Evolutionary conservation across 192 early-diverging fungal genomes (phyloP).

Genomic region (Mortierella hygrophila): DNA sequence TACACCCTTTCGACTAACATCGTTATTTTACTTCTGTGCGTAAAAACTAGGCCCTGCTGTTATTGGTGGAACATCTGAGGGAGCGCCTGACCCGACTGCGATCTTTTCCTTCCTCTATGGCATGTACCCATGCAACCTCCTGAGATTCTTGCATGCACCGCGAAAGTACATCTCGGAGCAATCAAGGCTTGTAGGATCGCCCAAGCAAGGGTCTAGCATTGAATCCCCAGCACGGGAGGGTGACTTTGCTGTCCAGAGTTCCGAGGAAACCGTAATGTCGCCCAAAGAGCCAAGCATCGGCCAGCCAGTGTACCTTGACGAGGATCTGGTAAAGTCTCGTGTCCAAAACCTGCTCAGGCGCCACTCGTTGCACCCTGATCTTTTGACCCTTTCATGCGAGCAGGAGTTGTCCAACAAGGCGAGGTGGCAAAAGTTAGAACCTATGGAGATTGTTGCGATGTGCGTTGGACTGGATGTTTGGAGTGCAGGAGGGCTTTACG

Average conservation of each 20-base stretch:
- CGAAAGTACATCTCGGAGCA: conserved; percentile 49
- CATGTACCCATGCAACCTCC: conserved; percentile 67
- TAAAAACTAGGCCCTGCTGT: conserved; percentile 21
- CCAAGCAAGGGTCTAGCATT: conserved; percentile 18
- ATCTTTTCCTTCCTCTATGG: conserved; percentile 72
- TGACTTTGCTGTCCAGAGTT: not conserved
- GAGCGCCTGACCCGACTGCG: conserved; percentile 65
- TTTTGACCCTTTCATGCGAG: conserved; percentile 56
- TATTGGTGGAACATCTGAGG: conserved; percentile 48
- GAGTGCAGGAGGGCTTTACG: conserved; percentile 60
- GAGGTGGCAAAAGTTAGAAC: conserved; percentile 70
- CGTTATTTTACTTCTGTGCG: not conserved
- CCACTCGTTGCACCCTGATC: conserved; percentile 68
- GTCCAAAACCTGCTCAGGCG: conserved; percentile 58
- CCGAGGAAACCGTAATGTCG: conserved; percentile 8
- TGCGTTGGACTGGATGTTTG: conserved; percentile 69
- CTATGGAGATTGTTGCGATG: conserved; percentile 70
- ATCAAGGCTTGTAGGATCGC: conserved; percentile 32
- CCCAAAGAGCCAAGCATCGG: conserved; percentile 10
- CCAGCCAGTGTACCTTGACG: conserved; percentile 22
- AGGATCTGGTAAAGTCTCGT: conserved; percentile 45
- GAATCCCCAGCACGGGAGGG: conserved; percentile 10
- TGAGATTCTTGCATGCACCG: conserved; percentile 63
- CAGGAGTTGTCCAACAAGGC: conserved; percentile 61
- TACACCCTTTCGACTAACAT: not conserved